Evolutionary conservation across 257 asterid species (phyloP), one percentile per base, ranked within the genome.

Genomic region (Lavandula angustifolia): DNA sequence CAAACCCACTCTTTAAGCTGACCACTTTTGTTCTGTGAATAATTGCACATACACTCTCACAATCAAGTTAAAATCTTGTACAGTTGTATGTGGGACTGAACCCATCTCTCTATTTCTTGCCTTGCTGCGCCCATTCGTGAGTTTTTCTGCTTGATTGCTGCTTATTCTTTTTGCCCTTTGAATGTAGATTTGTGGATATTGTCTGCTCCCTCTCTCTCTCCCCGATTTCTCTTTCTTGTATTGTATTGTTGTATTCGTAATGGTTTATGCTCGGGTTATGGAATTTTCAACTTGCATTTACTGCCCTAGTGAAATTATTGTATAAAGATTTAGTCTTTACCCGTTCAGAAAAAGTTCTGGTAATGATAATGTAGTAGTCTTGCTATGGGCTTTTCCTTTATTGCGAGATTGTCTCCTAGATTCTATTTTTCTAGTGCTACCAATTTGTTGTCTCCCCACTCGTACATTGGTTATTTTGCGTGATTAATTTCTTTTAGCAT

Each of bases 401-500:
- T 16, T 54, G 7, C 27, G 10, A 40, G 68, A 17, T 57, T 74
- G 56, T 43, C 66, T 57, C 34, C 34, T 56, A 37, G 78, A 62
- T 68, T 74, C 62, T 59, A 68, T 49, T 63, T 48, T 40, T 29
- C 51, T 32, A 12, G 71, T 62, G 67, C 13, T 62, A 51, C 43
- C 69, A 34, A 5, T 44, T 68, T 46, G 62, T 29, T 54, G 50
- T 60, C 35, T 65, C 63, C 35, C 32, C 54, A 2, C 49, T 72
- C 44, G 33, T 53, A 33, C n/a, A 8, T 51, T 37, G 52, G 17
- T 41, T 50, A 42, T 18, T 27, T 53, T 59, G 32, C 32, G 7
- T 55, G 53, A 56, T 55, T 61, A 62, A 31, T 54, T 60, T 13
- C 58, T 48, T 17, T 9, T 48, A 18, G 14, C 11, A 16, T 38